phyloP scores from a whole-genome alignment of 306 rosid species.

The Quercus dentata region DNA sequence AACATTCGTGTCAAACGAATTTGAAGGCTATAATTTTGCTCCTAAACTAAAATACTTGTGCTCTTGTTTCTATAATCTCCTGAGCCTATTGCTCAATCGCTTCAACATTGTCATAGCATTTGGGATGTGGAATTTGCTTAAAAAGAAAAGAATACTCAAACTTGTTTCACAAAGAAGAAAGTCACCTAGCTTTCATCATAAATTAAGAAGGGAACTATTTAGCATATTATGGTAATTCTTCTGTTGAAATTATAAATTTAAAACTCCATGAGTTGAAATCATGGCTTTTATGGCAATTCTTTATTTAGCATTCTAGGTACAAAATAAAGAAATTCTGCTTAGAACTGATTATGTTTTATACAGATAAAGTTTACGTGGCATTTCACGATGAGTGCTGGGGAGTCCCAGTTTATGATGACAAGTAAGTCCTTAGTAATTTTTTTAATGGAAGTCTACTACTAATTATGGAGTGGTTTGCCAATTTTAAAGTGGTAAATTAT shows the following conservation, averaged over 20 bases:
- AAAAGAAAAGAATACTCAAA: neutral
- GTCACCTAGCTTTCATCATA: constrained; percentile 7
- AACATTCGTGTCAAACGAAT: neutral
- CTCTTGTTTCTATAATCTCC: neutral
- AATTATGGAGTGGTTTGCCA: neutral
- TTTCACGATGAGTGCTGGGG: constrained; percentile 99
- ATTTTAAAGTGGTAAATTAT: constrained; percentile 1
- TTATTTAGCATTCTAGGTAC: too few species aligned
- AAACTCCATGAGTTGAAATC: neutral
- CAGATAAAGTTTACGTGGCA: constrained; percentile 82
- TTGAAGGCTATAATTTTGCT: neutral
- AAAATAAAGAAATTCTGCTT: neutral
- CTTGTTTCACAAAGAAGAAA: neutral
- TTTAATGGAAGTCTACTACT: neutral
- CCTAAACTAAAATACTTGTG: neutral
- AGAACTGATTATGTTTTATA: neutral
- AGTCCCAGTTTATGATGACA: constrained; percentile 89
- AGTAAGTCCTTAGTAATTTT: constrained; percentile 33
- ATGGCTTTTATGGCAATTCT: neutral
- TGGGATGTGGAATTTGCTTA: constrained; percentile 12
- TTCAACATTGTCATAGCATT: neutral
- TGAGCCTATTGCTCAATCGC: neutral
- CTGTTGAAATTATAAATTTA: too few species aligned
- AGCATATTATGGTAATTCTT: neutral
- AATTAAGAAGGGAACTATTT: neutral